Evolutionary conservation across 129 eudicot species (phyloP).

Genomic region (Tagetes erecta): DNA sequence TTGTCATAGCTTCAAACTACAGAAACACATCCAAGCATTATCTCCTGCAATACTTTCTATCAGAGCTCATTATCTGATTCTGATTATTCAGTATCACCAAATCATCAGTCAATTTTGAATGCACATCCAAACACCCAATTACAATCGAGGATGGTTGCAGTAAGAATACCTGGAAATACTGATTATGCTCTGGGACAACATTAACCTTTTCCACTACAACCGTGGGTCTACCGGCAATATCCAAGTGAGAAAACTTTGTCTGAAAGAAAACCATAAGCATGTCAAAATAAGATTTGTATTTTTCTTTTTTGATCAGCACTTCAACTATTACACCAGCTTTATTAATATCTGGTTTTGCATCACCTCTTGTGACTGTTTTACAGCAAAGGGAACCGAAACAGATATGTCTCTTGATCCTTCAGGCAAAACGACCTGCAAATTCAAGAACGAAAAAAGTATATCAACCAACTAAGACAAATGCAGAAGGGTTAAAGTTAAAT

Average conservation of each 20-base stretch:
- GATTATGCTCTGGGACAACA: slow-evolving; percentile 87
- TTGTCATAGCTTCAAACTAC: not conserved
- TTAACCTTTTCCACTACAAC: slow-evolving; percentile 66
- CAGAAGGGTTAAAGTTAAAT: slow-evolving; percentile 11
- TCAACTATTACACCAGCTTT: not conserved
- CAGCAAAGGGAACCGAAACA: slow-evolving; percentile 73
- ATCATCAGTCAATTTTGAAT: slow-evolving; percentile 2
- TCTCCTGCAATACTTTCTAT: slow-evolving; percentile 4
- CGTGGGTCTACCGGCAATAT: slow-evolving; percentile 87
- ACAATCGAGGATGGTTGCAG: slow-evolving; percentile 9
- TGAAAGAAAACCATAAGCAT: slow-evolving; percentile 29
- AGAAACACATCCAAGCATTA: slow-evolving; percentile 1
- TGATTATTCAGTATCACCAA: not conserved
- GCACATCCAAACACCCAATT: not conserved
- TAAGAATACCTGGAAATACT: slow-evolving; percentile 73
- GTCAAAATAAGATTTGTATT: not conserved
- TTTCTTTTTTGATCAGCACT: not conserved
- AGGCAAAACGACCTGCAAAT: slow-evolving; percentile 76
- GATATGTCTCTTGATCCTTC: slow-evolving; percentile 86
- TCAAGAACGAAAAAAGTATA: slow-evolving; percentile 4
- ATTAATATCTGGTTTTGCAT: not conserved
- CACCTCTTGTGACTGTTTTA: slow-evolving; percentile 81
- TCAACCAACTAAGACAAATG: slow-evolving; percentile 17
- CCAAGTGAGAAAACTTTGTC: slow-evolving; percentile 82
- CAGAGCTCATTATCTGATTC: not conserved